Conservation (phyloP, 305 asterid genomes). For the Solanum hybrid region DNA sequence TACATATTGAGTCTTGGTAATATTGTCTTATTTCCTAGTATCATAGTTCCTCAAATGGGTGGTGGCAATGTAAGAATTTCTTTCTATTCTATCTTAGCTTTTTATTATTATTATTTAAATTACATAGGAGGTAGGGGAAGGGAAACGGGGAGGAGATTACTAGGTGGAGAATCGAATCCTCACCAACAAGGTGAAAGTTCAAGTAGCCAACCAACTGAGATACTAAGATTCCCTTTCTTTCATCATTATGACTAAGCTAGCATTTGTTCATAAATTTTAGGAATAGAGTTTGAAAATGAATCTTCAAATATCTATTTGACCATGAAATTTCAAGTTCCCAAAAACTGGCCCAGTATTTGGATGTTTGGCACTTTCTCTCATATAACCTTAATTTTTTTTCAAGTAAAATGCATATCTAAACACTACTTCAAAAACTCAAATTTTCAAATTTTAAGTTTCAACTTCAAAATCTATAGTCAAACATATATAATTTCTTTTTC, state of each 20-base stretch:
- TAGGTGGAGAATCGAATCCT: neutral
- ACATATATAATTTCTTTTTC: neutral
- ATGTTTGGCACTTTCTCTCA: neutral
- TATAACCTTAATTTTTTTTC: neutral
- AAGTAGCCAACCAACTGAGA: neutral
- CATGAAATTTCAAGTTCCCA: neutral
- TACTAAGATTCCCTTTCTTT: neutral
- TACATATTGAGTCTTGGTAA: constrained; percentile 60
- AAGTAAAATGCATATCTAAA: neutral
- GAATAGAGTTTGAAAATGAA: neutral
- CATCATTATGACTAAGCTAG: neutral
- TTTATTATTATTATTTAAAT: neutral
- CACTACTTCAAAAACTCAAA: neutral
- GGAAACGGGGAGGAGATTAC: neutral
- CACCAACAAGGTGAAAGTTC: neutral
- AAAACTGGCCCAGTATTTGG: neutral
- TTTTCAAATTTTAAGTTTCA: neutral
- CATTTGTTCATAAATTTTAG: neutral
- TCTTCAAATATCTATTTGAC: neutral
- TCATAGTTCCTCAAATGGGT: constrained; percentile 68
- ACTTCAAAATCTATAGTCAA: neutral
- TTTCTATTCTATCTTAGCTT: neutral
- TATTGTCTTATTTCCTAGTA: constrained; percentile 50
- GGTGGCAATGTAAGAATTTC: constrained; percentile 49
- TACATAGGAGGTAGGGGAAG: neutral